Base-by-base conservation (phyloP, 805 yeast species). In the Phaffomyces antillensis region DNA sequence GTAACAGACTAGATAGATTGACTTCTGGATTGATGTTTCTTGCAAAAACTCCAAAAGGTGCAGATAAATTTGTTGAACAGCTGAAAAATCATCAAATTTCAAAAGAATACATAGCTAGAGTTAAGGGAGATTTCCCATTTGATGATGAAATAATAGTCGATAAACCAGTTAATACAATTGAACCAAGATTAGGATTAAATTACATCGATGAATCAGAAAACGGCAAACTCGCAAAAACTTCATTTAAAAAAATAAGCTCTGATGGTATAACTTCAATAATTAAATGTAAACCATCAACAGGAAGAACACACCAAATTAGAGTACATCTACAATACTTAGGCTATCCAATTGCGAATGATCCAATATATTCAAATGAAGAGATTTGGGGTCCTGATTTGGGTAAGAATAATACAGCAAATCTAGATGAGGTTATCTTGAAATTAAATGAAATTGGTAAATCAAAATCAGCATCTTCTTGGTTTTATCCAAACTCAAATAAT, bases 221-320 rank as follows among this genome's bases (percentile, higher is more conserved):
- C 13, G 71, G 70, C 1, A 87, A 86, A 55, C 80, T 77, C 16
- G 90, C 97, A 7, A 74, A 64, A 42, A 93, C 99, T 0, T 61
- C 68, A 13, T 93, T 91, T 64, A 33, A 50, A 37, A 54, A 50
- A 33, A 39, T 56, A 30, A 50, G 54, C 16, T 51, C 44, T 25
- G 61, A 56, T 43, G 59, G 59, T 8, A 42, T 67, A 62, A 46
- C 70, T 86, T 40, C 65, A 85, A 72, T 93, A 25, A 96, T 93
- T 4, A 71, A 79, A 48, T 91, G 98, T 63, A 75, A 70, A 52
- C 99, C 99, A 1, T 66, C 75, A 16, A 91, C 99, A 0, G 99
- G 99, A 0, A 72, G 99, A 58, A 88, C 97, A 0, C 99, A 91
- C 62, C 99, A 91, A 61, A 89, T 93, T 41, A 70, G 99, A 48